Evolutionary conservation across 495 filamentous ascomycete species (phyloP).

Genomic region (Aspergillus sclerotioniger): DNA sequence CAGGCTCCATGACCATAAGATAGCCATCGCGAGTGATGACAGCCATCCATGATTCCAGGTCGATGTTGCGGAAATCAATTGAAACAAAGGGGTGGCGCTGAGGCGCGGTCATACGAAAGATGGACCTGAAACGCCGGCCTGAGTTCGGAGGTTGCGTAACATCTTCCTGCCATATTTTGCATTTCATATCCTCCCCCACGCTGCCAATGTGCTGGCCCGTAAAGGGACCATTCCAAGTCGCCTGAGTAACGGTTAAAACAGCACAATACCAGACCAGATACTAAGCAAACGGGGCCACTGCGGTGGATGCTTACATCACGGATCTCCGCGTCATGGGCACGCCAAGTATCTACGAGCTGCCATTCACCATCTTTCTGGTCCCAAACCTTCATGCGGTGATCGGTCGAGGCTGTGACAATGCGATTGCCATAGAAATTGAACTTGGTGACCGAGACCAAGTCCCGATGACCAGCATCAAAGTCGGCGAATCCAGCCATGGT

Average conservation of each 20-base stretch:
- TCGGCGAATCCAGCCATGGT: constrained; percentile 54
- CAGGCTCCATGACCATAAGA: constrained; percentile 79
- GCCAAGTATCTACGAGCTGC: constrained; percentile 83
- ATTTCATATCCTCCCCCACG: constrained; percentile 81
- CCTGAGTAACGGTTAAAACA: constrained; percentile 43
- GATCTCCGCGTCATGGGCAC: constrained; percentile 88
- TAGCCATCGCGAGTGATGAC: constrained; percentile 77
- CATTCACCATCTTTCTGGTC: constrained; percentile 76
- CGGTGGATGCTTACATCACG: constrained; percentile 61
- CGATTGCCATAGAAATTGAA: constrained; percentile 84
- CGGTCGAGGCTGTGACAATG: constrained; percentile 84
- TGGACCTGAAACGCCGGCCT: constrained; percentile 73
- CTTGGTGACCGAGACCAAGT: constrained; percentile 50
- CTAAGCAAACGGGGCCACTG: constrained; percentile 5
- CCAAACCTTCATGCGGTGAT: constrained; percentile 93
- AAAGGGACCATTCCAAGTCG: constrained; percentile 74
- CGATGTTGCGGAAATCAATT: constrained; percentile 74
- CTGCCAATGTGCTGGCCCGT: constrained; percentile 62
- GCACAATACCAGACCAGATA: constrained; percentile 6
- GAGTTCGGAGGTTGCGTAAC: constrained; percentile 65
- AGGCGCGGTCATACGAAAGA: constrained; percentile 54
- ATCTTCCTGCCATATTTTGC: constrained; percentile 89
- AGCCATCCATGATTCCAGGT: constrained; percentile 76
- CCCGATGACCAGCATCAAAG: constrained; percentile 63
- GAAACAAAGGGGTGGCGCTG: constrained; percentile 68